Percentiles rank a stretch among this genome's conserved stretches.
Conservation (phyloP, 2,329 filamentous ascomycete species). For the Gnomoniopsis smithogilvyi region DNA sequence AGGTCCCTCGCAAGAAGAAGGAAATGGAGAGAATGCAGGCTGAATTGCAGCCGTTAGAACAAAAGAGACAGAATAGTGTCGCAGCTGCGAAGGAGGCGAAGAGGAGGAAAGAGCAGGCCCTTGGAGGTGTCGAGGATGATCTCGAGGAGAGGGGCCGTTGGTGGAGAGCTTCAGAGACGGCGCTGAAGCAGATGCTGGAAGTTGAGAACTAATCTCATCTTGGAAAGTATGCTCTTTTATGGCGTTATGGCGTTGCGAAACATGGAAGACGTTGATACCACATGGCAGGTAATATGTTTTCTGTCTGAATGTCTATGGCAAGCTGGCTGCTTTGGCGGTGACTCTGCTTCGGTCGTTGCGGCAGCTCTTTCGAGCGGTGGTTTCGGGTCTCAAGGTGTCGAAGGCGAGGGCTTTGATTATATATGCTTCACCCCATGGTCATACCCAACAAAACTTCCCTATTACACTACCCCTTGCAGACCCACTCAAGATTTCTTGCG, state of each 20-base stretch:
- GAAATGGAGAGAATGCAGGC: constrained; percentile 64
- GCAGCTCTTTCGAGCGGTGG: neutral
- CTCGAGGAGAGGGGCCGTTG: constrained; percentile 73
- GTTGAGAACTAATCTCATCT: constrained; percentile 36
- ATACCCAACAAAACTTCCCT: no score
- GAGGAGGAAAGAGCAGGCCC: constrained; percentile 62
- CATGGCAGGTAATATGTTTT: neutral
- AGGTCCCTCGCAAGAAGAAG: constrained; percentile 62
- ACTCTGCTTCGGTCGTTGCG: neutral
- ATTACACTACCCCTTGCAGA: no score
- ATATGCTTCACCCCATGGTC: no score
- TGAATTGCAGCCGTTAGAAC: constrained; percentile 67
- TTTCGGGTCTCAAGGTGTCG: neutral
- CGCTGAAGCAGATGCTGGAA: constrained; percentile 61
- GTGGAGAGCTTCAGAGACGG: constrained; percentile 67
- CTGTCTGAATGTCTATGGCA: neutral
- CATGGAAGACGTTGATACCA: neutral
- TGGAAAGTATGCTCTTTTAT: neutral
- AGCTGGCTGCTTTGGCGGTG: neutral
- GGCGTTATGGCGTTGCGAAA: constrained; percentile 2
- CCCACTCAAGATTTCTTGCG: no score
- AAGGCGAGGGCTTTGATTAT: no score
- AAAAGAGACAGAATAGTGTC: constrained; percentile 61
- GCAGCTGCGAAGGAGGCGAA: constrained; percentile 69
- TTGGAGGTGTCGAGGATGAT: constrained; percentile 67